Conservation (phyloP, 1,284 basidiomycete species). For the Sanghuangporus weigelae region DNA sequence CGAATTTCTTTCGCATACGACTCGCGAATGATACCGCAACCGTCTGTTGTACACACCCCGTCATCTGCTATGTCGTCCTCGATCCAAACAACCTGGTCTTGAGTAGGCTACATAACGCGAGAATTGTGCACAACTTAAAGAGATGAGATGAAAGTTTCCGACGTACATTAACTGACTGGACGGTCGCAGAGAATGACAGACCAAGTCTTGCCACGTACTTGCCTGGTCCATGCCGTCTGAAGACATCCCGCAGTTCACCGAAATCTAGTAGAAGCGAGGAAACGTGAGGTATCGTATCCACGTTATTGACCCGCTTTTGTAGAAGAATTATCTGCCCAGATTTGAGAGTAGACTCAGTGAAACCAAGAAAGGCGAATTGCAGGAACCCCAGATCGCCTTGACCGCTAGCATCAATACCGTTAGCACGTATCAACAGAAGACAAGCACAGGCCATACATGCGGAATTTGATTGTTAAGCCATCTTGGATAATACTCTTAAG, state of each 20-base stretch:
- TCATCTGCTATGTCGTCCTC: conserved; percentile 21
- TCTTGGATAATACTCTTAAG: background rate
- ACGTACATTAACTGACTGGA: conserved; percentile 17
- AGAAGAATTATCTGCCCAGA: conserved; percentile 22
- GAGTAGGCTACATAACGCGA: conserved; percentile 14
- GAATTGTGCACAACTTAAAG: background rate
- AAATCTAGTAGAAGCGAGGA: conserved; percentile 19
- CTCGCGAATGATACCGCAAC: conserved; percentile 24
- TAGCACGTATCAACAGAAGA: background rate
- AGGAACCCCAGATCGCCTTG: background rate
- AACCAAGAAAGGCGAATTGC: conserved; percentile 18
- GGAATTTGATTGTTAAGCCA: background rate
- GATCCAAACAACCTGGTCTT: conserved; percentile 13
- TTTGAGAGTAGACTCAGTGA: conserved; percentile 25
- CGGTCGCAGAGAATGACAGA: conserved; percentile 25
- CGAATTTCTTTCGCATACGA: conserved; percentile 20
- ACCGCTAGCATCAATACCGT: background rate
- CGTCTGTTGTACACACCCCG: conserved; percentile 23
- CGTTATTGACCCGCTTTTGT: background rate
- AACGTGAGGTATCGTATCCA: conserved; percentile 19
- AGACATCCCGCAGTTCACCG: conserved; percentile 22
- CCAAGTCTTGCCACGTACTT: conserved; percentile 26
- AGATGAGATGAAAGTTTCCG: background rate
- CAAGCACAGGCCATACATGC: background rate
- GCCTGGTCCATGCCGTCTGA: conserved; percentile 20